Percentiles rank a stretch among this genome's conserved stretches.
Conservation (phyloP, 352 stramenopile species). For the Phytopythium oedochilum region DNA sequence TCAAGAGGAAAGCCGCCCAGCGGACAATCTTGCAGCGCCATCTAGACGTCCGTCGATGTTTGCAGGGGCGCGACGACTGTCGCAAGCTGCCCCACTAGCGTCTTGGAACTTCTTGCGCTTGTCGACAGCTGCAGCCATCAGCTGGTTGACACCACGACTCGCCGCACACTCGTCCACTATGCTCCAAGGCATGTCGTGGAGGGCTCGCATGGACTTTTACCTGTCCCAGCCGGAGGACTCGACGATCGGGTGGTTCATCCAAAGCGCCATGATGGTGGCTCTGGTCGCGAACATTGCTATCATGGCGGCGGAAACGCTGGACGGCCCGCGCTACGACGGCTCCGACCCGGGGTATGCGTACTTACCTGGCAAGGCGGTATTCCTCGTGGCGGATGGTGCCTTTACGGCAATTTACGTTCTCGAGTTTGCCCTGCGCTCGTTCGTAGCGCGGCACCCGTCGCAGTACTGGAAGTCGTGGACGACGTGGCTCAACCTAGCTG, state of each 20-base stretch:
- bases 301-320: conserved; percentile 41
- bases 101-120: conserved; percentile 1
- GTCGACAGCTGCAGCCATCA: not conserved
- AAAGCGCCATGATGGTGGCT: conserved; percentile 27
- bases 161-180: conserved; percentile 7
- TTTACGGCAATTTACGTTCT: conserved; percentile 41
- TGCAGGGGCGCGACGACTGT: not conserved
- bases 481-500: conserved; percentile 29
- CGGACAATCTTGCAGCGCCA: not conserved
- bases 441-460: conserved; percentile 14
- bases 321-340: conserved; percentile 42
- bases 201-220: conserved; percentile 30
- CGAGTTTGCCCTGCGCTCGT: conserved; percentile 35
- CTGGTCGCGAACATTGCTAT: conserved; percentile 31
- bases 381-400: conserved; percentile 15
- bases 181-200: conserved; percentile 26
- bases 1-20: not conserved
- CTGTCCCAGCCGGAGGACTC: conserved; percentile 37
- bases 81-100: not conserved
- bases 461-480: conserved; percentile 25
- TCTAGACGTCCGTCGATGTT: not conserved
- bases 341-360: conserved; percentile 38
- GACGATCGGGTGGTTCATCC: conserved; percentile 27
- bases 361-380: conserved; percentile 24
- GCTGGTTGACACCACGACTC: conserved; percentile 2